Evolutionary conservation across 2,329 filamentous ascomycete genomes (phyloP).

Genomic region (Leptodontidium sp.): DNA sequence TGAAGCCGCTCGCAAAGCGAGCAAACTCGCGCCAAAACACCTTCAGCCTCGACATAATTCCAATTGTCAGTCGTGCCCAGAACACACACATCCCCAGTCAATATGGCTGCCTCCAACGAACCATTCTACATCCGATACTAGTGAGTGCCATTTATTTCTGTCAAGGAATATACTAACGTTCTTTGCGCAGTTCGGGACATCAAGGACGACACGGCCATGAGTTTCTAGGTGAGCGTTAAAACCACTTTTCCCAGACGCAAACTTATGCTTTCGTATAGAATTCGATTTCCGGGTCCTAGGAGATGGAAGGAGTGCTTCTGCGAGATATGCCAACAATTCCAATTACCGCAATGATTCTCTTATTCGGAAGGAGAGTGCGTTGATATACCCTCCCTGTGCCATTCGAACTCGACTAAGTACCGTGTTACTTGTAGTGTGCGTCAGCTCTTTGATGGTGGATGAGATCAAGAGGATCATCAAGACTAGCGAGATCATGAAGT

Average conservation of each 20-base stretch:
- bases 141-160: constrained; percentile 61
- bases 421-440: constrained; percentile 76
- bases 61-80: constrained; percentile 15
- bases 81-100: constrained; percentile 22
- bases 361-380: constrained; percentile 98
- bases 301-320: constrained; percentile 91
- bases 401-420: constrained; percentile 28
- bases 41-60: constrained; percentile 37
- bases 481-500: constrained; percentile 97
- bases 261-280: constrained; percentile 62
- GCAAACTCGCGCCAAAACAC: constrained; percentile 23
- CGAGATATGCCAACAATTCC: constrained; percentile 98
- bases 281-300: constrained; percentile 95
- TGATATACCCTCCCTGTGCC: constrained; percentile 9
- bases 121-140: constrained; percentile 97
- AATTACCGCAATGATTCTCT: constrained; percentile 99
- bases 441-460: constrained; percentile 87
- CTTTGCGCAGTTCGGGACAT: constrained; percentile 81
- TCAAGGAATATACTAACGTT: constrained; percentile 29
- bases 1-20: background rate
- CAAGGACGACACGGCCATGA: constrained; percentile 98
- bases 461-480: constrained; percentile 98
- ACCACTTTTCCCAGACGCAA: background rate
- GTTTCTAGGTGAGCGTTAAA: constrained; percentile 76
- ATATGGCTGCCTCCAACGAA: constrained; percentile 62